A percentile compares a stretch with the other conserved stretches of the same genome.
Conservation (phyloP, 2,329 filamentous ascomycete species). For the Alternaria metachromatica region DNA sequence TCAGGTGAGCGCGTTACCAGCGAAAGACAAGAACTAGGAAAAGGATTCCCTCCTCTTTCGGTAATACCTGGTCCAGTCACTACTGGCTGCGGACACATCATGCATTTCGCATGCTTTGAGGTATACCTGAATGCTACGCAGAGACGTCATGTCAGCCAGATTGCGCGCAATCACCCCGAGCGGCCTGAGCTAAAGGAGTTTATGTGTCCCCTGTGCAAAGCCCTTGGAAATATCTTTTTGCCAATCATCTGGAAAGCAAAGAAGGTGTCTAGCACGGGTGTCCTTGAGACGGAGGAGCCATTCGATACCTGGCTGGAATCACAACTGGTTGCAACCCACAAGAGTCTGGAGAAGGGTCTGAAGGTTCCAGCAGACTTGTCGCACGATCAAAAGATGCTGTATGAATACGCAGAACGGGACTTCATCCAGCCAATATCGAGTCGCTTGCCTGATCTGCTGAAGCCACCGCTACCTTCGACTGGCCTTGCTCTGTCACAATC, state of each 20-base stretch:
- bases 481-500: conserved; percentile 16
- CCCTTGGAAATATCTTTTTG: conserved; percentile 90
- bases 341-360: conserved; percentile 46
- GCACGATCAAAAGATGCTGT: conserved; percentile 58
- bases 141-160: conserved; percentile 86
- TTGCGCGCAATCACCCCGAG: conserved; percentile 93
- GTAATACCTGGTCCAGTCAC: conserved; percentile 79
- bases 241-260: conserved; percentile 95
- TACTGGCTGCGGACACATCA: conserved; percentile 94
- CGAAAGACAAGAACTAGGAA: conserved; percentile 84
- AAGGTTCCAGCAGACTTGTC: conserved; percentile 34
- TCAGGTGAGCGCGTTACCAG: conserved; percentile 73
- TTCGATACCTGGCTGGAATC: conserved; percentile 75
- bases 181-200: conserved; percentile 82
- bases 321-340: conserved; percentile 61
- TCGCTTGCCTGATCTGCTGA: conserved; percentile 46
- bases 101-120: conserved; percentile 97
- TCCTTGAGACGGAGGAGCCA: conserved; percentile 63
- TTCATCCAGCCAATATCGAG: conserved; percentile 59
- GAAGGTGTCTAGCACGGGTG: conserved; percentile 80
- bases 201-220: conserved; percentile 95
- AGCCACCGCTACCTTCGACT: conserved; percentile 25
- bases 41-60: conserved; percentile 78
- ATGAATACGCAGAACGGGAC: conserved; percentile 58
- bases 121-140: conserved; percentile 85